phyloP scores from a whole-genome alignment of 169 alveolate species.

The Cryptosporidium ryanae region DNA sequence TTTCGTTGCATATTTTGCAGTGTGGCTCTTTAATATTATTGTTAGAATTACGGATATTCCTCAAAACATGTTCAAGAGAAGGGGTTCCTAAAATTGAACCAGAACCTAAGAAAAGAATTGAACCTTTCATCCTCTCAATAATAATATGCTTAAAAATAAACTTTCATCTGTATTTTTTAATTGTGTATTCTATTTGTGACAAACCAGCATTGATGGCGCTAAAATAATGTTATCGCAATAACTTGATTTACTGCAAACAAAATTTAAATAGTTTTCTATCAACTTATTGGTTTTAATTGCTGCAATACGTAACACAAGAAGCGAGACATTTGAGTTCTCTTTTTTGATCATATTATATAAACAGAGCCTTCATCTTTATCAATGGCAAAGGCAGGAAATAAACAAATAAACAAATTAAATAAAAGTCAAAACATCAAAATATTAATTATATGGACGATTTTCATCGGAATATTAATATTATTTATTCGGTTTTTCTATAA shows the following conservation, averaged over 20 bases:
- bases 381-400: not conserved
- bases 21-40: conserved; percentile 8
- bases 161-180: too few relatives aligned
- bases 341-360: not conserved
- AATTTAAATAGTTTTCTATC: not conserved
- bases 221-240: not conserved
- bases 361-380: too few relatives aligned
- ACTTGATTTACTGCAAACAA: not conserved
- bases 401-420: not conserved
- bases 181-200: too few relatives aligned
- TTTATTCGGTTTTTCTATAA: conserved; percentile 34
- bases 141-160: too few relatives aligned
- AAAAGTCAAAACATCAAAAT: conserved; percentile 25
- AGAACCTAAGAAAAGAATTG: conserved; percentile 45
- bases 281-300: not conserved
- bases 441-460: conserved; percentile 55
- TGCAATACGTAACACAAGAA: not conserved
- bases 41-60: conserved; percentile 12
- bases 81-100: conserved; percentile 47
- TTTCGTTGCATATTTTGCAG: conserved; percentile 35
- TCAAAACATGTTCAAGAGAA: conserved; percentile 48
- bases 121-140: conserved; percentile 25
- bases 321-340: not conserved
- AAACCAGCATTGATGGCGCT: too few relatives aligned
- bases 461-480: conserved; percentile 30